A percentile compares a stretch with the other conserved stretches of the same genome.
phyloP scores from a whole-genome alignment of 805 yeast species.

The Candida vartiovaarae region DNA sequence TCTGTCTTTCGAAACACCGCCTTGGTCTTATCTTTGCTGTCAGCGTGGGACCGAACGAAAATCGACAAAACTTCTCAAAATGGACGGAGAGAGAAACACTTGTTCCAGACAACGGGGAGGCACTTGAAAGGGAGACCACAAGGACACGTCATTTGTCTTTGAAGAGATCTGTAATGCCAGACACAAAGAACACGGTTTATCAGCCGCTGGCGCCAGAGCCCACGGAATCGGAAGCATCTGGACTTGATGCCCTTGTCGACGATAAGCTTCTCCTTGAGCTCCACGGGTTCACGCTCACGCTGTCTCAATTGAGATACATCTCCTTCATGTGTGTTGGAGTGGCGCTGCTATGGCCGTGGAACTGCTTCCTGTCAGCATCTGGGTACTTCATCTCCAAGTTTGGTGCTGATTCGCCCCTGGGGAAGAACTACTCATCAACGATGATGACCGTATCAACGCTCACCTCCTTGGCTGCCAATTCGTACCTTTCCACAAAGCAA shows the following conservation, averaged over 20 bases:
- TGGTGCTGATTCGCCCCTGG: slow-evolving; percentile 39
- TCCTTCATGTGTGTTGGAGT: slow-evolving; percentile 48
- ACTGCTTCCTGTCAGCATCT: slow-evolving; percentile 80
- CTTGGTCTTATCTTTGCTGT: no score
- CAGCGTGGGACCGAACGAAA: no score
- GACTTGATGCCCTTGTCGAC: neutral
- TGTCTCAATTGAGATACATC: slow-evolving; percentile 6
- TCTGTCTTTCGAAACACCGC: no score
- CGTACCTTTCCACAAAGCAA: slow-evolving; percentile 60
- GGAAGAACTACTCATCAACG: slow-evolving; percentile 63
- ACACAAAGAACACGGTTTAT: no score
- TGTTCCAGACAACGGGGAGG: no score
- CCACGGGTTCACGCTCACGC: neutral
- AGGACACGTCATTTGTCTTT: no score
- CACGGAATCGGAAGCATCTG: no score
- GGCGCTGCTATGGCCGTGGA: slow-evolving; percentile 95
- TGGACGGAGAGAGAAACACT: no score
- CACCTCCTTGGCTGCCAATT: slow-evolving; percentile 52
- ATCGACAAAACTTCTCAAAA: no score
- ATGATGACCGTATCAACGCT: slow-evolving; percentile 85
- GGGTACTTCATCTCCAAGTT: slow-evolving; percentile 63
- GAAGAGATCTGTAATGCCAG: no score
- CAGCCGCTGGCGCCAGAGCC: no score
- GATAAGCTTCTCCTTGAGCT: neutral
- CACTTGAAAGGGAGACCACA: no score